phyloP scores from a whole-genome alignment of 768 basidiomycete genomes.

The Pisolithus microcarpus region DNA sequence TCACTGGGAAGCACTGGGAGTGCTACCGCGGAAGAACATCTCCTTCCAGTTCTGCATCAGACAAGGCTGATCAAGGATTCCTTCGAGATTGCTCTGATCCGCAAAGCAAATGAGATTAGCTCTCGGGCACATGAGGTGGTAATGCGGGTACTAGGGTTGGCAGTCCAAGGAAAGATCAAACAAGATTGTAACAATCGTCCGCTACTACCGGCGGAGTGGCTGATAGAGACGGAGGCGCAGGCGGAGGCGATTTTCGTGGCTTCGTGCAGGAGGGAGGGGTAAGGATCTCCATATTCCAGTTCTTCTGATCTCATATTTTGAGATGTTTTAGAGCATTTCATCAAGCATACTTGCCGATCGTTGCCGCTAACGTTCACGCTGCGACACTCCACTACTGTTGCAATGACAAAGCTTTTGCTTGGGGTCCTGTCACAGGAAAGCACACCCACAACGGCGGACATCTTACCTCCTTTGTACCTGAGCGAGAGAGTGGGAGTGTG shows the following conservation, averaged over 20 bases:
- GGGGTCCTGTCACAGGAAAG: slow-evolving; percentile 61
- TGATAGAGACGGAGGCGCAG: slow-evolving; percentile 87
- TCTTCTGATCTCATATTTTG: neutral
- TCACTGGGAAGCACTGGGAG: neutral
- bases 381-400: slow-evolving; percentile 93
- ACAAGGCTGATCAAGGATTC: slow-evolving; percentile 74
- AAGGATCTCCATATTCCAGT: slow-evolving; percentile 15
- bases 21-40: slow-evolving; percentile 50
- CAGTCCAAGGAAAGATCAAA: slow-evolving; percentile 52
- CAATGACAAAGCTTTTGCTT: slow-evolving; percentile 81
- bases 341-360: slow-evolving; percentile 90
- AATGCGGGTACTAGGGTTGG: slow-evolving; percentile 82
- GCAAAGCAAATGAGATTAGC: slow-evolving; percentile 77
- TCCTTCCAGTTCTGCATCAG: slow-evolving; percentile 71
- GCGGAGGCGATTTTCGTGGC: slow-evolving; percentile 93
- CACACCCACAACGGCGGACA: slow-evolving; percentile 48
- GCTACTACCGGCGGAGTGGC: slow-evolving; percentile 71
- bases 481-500: slow-evolving; percentile 21
- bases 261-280: slow-evolving; percentile 85
- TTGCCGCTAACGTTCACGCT: slow-evolving; percentile 79
- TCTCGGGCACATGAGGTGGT: slow-evolving; percentile 86
- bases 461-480: slow-evolving; percentile 30
- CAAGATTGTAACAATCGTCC: slow-evolving; percentile 38
- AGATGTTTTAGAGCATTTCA: slow-evolving; percentile 53
- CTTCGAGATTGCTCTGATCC: slow-evolving; percentile 68